Evolutionary conservation across 306 rosid species (phyloP).

Genomic region (Phaseolus lunatus): DNA sequence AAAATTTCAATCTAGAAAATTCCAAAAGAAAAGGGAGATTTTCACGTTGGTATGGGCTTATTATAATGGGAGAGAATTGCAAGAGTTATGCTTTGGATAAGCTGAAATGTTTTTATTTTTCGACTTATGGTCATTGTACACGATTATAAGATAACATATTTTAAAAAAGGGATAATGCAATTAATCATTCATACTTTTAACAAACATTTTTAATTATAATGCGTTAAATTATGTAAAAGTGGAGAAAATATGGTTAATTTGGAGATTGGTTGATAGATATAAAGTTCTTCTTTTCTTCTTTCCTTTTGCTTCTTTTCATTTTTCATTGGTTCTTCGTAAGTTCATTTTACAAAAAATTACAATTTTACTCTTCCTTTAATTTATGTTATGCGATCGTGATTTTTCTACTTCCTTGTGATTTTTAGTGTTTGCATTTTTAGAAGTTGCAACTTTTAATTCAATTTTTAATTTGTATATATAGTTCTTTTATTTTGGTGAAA

Average conservation of each 20-base stretch:
- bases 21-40: background rate
- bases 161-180: background rate
- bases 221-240: background rate
- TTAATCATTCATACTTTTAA: too few relatives aligned
- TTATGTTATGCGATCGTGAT: too few relatives aligned
- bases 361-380: too few relatives aligned
- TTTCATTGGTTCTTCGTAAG: background rate
- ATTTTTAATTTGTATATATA: too few relatives aligned
- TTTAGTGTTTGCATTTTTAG: too few relatives aligned
- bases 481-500: too few relatives aligned
- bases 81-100: background rate
- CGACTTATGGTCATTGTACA: background rate
- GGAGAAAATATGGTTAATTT: background rate
- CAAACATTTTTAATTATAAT: background rate
- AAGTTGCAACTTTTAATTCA: too few relatives aligned
- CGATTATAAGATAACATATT: background rate
- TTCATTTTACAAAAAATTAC: background rate
- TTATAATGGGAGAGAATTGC: background rate
- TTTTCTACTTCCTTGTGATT: too few relatives aligned
- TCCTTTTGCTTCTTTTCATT: background rate
- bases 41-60: background rate
- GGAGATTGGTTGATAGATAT: background rate
- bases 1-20: constrained; percentile 26
- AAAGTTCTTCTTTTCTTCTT: background rate
- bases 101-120: background rate